A percentile compares a stretch with the other conserved stretches of the same genome.
phyloP scores from a whole-genome alignment of 345 rosid genomes.

The Populus alba region DNA sequence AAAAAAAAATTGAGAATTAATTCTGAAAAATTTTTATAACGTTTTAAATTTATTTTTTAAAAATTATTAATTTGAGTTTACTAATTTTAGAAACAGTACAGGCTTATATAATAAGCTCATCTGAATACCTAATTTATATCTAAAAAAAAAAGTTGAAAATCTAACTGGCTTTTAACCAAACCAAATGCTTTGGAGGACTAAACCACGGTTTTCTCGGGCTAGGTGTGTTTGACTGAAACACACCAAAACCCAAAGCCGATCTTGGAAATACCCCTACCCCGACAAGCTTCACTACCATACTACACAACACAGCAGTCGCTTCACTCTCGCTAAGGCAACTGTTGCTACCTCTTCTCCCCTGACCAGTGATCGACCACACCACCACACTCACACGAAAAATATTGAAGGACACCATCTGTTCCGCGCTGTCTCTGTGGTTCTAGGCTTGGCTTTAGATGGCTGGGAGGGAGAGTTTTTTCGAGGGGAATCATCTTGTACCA shows the following conservation, averaged over 20 bases:
- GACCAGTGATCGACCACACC: neutral
- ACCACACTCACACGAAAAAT: neutral
- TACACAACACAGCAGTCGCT: neutral
- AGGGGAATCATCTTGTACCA: slow-evolving; percentile 26
- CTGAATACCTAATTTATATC: too few species aligned
- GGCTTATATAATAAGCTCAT: too few species aligned
- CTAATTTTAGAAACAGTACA: too few species aligned
- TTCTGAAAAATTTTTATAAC: too few species aligned
- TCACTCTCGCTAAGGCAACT: slow-evolving; percentile 9
- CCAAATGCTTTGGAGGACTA: slow-evolving; percentile 49
- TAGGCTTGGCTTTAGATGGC: slow-evolving; percentile 36
- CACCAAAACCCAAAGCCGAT: slow-evolving; percentile 37
- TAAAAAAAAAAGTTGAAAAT: neutral
- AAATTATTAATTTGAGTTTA: too few species aligned
- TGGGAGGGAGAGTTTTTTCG: slow-evolving; percentile 31
- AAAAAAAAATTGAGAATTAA: neutral
- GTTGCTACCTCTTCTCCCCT: slow-evolving; percentile 1
- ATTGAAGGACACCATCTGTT: neutral
- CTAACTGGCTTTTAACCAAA: neutral
- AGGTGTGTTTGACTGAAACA: slow-evolving; percentile 61
- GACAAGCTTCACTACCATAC: neutral
- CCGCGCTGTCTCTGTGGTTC: neutral
- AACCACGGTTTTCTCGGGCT: slow-evolving; percentile 86
- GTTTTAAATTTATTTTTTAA: too few species aligned
- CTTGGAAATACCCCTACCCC: slow-evolving; percentile 20